These are phyloP conservation scores for Moesziomyces globuligerus DNA, from an alignment of 1,284 basidiomycete genomes.

Conservation along the genomic window DNA sequence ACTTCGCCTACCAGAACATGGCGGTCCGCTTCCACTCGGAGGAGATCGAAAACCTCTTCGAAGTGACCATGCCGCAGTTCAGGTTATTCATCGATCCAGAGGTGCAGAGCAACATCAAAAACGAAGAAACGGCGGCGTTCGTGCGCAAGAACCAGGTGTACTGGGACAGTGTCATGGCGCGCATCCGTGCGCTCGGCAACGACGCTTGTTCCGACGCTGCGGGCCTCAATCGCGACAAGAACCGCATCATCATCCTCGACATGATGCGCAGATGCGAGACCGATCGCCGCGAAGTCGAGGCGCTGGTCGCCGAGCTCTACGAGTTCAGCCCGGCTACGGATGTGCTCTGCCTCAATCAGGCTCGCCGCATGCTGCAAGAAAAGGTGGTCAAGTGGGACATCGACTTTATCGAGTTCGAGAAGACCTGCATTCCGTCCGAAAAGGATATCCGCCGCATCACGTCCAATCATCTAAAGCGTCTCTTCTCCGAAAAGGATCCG, in stretches of 20 bases:
- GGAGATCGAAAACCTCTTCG: slow-evolving; percentile 78
- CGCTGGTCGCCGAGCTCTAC: slow-evolving; percentile 75
- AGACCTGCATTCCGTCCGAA: slow-evolving; percentile 69
- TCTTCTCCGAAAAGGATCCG: slow-evolving; percentile 71
- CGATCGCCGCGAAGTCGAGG: slow-evolving; percentile 74
- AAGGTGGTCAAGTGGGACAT: slow-evolving; percentile 96
- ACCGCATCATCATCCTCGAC: slow-evolving; percentile 41
- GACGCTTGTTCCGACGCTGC: slow-evolving; percentile 57
- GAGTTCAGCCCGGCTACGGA: slow-evolving; percentile 73
- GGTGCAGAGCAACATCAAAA: slow-evolving; percentile 86
- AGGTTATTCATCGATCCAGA: slow-evolving; percentile 85
- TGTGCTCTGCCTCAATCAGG: slow-evolving; percentile 86
- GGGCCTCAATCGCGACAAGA: slow-evolving; percentile 46
- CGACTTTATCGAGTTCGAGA: slow-evolving; percentile 75
- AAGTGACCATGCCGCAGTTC: slow-evolving; percentile 89
- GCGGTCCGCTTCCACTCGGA: slow-evolving; percentile 92
- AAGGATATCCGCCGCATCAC: slow-evolving; percentile 67
- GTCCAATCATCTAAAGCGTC: slow-evolving; percentile 69
- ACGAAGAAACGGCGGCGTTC: slow-evolving; percentile 83
- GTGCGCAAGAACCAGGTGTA: slow-evolving; percentile 76
- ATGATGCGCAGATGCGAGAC: slow-evolving; percentile 43
- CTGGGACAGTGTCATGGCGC: slow-evolving; percentile 72
- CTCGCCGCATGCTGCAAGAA: slow-evolving; percentile 87
- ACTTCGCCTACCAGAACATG: slow-evolving; percentile 78
- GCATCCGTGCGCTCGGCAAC: slow-evolving; percentile 70